Conservation (phyloP, 73 alveolate genomes). For the Tetrahymena thermophila region DNA sequence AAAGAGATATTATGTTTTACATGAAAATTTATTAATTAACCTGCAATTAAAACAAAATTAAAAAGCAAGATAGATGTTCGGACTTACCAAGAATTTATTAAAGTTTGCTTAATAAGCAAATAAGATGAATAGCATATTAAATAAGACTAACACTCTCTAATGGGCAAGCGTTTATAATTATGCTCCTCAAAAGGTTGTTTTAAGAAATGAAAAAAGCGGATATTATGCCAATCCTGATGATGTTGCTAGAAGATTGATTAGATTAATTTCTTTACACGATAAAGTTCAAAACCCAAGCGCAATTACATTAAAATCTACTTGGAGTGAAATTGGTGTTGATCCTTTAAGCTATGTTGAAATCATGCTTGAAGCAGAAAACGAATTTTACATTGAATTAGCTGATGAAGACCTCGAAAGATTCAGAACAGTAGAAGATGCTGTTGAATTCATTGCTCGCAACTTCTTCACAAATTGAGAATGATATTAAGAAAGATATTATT, state of each 20-base stretch:
- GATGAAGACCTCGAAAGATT: conserved; percentile 67
- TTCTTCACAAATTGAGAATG: conserved; percentile 24
- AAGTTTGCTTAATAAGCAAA: not conserved
- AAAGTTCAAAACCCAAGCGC: conserved; percentile 59
- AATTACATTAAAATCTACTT: conserved; percentile 54
- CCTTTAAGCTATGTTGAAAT: conserved; percentile 59
- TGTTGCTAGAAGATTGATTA: conserved; percentile 56
- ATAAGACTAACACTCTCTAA: not conserved
- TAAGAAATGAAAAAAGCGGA: conserved; percentile 57
- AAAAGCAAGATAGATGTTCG: conserved; percentile 2
- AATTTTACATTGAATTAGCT: conserved; percentile 60
- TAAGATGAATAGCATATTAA: not conserved
- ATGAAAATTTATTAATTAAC: not conserved
- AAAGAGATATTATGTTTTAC: not conserved
- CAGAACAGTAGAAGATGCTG: conserved; percentile 64
- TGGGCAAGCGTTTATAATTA: not conserved
- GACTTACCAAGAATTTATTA: not conserved
- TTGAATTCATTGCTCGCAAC: conserved; percentile 49
- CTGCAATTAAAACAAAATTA: not conserved
- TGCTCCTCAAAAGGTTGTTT: not conserved
- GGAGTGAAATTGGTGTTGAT: conserved; percentile 56
- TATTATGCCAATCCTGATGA: conserved; percentile 68
- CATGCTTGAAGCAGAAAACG: conserved; percentile 58
- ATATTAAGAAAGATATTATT: not conserved
- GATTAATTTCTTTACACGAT: conserved; percentile 65